Conservation (phyloP, 306 rosid species). For the Cucurbita maxima region DNA sequence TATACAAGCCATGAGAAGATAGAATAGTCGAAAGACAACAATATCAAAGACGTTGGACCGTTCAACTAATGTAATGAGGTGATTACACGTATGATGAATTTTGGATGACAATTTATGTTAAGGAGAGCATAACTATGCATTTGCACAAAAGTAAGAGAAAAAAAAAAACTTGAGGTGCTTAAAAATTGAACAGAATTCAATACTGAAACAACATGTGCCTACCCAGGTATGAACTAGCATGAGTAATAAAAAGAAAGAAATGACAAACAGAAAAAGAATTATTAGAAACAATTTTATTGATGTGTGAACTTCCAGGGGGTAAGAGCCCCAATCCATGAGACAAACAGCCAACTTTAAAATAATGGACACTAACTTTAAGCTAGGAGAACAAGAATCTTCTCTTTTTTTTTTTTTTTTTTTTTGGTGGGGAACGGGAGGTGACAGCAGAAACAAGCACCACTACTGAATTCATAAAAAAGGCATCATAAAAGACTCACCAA, state of each 20-base stretch:
- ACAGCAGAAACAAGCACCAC: background rate
- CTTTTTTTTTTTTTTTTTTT: background rate
- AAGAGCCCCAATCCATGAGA: background rate
- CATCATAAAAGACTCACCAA: slow-evolving; percentile 31
- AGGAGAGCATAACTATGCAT: background rate
- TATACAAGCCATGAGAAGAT: background rate
- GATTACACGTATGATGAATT: background rate
- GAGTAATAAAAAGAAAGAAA: background rate
- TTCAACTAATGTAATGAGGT: background rate
- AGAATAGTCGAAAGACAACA: background rate
- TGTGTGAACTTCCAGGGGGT: background rate
- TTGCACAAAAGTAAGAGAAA: background rate
- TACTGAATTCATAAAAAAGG: background rate
- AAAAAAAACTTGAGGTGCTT: background rate
- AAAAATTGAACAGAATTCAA: background rate
- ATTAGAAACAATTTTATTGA: background rate
- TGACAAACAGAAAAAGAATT: background rate
- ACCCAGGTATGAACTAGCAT: background rate
- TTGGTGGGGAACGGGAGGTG: background rate
- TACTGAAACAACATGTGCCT: background rate
- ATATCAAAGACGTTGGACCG: background rate
- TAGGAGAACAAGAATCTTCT: background rate
- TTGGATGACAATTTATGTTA: background rate
- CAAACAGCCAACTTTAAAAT: background rate
- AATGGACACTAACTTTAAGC: background rate